phyloP scores from a whole-genome alignment of 2,329 filamentous ascomycete genomes.

The Elsinoe necatrix region DNA sequence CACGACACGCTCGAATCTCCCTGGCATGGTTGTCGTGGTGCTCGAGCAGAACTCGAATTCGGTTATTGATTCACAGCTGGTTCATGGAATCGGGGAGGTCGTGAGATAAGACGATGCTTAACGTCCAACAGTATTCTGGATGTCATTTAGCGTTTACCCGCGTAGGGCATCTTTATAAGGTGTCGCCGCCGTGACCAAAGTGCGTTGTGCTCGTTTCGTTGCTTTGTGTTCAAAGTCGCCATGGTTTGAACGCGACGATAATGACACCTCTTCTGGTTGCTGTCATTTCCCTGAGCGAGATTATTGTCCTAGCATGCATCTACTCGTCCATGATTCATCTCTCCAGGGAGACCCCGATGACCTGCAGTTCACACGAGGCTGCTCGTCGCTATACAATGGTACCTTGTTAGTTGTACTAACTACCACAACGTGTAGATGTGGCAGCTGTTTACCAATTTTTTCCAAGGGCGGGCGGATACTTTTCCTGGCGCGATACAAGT shows the following conservation, averaged over 20 bases:
- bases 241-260: no score
- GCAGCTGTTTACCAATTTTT: not conserved
- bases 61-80: not conserved
- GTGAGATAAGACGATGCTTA: not conserved
- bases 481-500: not conserved
- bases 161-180: not conserved
- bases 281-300: no score
- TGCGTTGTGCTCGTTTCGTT: not conserved
- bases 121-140: not conserved
- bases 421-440: not conserved
- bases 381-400: not conserved
- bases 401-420: not conserved
- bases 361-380: not conserved
- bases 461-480: not conserved
- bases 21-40: not conserved
- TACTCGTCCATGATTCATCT: no score
- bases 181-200: not conserved
- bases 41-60: not conserved
- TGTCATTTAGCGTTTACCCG: not conserved
- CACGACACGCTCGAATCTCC: not conserved
- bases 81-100: not conserved
- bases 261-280: no score
- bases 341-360: no score
- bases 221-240: no score
- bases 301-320: no score